Conservation (phyloP, 202 grass and related monocot species). For the Alloteropsis angusta region DNA sequence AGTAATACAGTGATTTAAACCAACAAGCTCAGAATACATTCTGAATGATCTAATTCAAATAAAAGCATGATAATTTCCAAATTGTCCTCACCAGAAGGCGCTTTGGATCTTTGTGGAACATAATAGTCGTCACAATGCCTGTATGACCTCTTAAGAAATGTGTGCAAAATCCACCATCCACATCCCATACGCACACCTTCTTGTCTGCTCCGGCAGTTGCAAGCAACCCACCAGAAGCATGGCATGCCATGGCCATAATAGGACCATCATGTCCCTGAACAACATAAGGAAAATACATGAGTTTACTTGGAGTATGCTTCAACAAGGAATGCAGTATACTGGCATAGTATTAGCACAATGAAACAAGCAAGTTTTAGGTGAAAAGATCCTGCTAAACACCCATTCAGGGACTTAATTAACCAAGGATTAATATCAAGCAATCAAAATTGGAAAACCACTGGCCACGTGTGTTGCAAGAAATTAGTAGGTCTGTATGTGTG, state of each 20-base stretch:
- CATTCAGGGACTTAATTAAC: not conserved
- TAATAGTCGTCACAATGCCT: conserved; percentile 68
- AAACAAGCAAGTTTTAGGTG: not conserved
- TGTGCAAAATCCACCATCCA: conserved; percentile 96
- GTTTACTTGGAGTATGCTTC: not conserved
- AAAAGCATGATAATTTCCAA: not conserved
- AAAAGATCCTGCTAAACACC: not conserved
- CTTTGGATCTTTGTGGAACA: conserved; percentile 84
- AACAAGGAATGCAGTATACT: not conserved
- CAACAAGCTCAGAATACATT: not conserved
- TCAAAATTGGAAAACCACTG: not conserved
- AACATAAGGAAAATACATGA: conserved; percentile 23
- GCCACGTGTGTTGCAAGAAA: not conserved
- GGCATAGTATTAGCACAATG: not conserved
- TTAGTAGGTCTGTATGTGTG: not conserved
- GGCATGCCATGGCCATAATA: conserved; percentile 88
- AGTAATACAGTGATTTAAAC: not conserved
- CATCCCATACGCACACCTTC: conserved; percentile 87
- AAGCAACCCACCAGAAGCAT: conserved; percentile 90
- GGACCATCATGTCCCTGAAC: conserved; percentile 89
- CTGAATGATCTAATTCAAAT: not conserved
- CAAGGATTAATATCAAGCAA: not conserved
- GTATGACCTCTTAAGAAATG: conserved; percentile 94
- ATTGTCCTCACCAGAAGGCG: conserved; percentile 61
- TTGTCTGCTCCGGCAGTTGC: conserved; percentile 93